Evolutionary conservation across 345 rosid genomes (phyloP), one percentile per base, ranked within the genome.

Genomic region (Lepidium didymum): DNA sequence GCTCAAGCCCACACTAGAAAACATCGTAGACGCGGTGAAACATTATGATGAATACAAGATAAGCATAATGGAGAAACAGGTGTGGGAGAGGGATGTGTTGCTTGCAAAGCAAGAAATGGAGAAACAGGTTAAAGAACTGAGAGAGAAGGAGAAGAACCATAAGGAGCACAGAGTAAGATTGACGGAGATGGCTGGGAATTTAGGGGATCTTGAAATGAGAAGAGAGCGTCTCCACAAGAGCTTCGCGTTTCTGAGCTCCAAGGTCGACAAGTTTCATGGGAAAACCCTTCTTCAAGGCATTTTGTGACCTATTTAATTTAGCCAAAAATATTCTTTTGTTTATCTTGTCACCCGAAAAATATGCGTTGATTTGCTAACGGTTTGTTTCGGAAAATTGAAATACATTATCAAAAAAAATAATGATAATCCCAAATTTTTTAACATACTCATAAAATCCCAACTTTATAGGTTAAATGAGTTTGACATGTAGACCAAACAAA

Each of bases 11-110:
- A 54, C 47, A 8, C 31, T 74, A 14, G 74, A 74, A 46, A 85
- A 86, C 47, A 76, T 87, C 31, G 38, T 75, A 3, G 90, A 84
- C 60, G 87, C 81, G 4, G 36, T 75, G 12, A 74, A 67, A 56
- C 77, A 67, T 11, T 67, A 58, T 41, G 73, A 74, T 8, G 35
- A 67, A 6, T 68, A 67, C 27, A 25, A 60, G 56, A 36, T 8
- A 55, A 74, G 56, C 35, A 29, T 25, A 19, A 4, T 36, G 56
- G 56, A 73, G 62, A 66, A 58, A 42, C 62, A 58, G 33, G 49
- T 34, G 37, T 57, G 55, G 8, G 62, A 66, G 14, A n/a, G 72
- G n/a, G 67, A 42, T 31, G 23, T 58, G 47, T 33, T 73, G 25
- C 60, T 55, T 57, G 42, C 55, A 8, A 66, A 47, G 41, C 55